Evolutionary conservation across 2,329 filamentous ascomycete species (phyloP), one percentile per base, ranked within the genome.

Genomic region (Claviceps citrina): DNA sequence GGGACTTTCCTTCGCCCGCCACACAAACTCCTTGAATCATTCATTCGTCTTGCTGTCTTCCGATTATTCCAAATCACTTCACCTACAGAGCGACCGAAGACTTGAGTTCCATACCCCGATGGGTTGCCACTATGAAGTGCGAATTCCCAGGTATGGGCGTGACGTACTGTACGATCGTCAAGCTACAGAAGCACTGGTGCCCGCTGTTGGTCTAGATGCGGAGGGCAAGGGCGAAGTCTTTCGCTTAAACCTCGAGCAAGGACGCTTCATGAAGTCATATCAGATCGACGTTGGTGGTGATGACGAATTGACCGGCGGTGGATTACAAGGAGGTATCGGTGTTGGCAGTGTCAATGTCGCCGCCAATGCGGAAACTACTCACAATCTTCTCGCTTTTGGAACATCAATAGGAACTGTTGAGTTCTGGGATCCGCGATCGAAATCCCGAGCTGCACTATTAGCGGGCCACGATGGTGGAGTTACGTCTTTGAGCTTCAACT

Each of bases 361-460:
- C 10, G 81, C 87, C 3, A 76, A 94, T 44, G 91, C 91, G 3
- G 84, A 95, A 55, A 73, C 80, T 31, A 87, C 83, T 36, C 91
- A 98, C 58, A 91, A 91, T 42, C 68, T 98, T 4, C 70, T 87
- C 26, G 87, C 89, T 0, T 98, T 98, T 52, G 91, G 93, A 39
- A 98, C 91, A 1, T 87, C 85, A 3, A 66, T 91, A 42, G 89
- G 91, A n/a, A 94, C 89, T 1, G 84, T 96, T 20, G 91, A 98
- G 56, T 89, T 96, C 54, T 98, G 87, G 84, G 91, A 98, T 56
- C 74, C 87, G 1, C 74, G 91, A 44, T 86, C 83, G 24, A 81
- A 85, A 54, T 81, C 80, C 40, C 72, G 85, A 42, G 81, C 89
- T 9, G 87, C 84, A 13, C 71, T 89, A 15, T 66, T 98, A 2